Percentiles rank a stretch among this genome's conserved stretches.
phyloP scores from a whole-genome alignment of 2,329 filamentous ascomycete species.

The Cladophialophora chaetospira region DNA sequence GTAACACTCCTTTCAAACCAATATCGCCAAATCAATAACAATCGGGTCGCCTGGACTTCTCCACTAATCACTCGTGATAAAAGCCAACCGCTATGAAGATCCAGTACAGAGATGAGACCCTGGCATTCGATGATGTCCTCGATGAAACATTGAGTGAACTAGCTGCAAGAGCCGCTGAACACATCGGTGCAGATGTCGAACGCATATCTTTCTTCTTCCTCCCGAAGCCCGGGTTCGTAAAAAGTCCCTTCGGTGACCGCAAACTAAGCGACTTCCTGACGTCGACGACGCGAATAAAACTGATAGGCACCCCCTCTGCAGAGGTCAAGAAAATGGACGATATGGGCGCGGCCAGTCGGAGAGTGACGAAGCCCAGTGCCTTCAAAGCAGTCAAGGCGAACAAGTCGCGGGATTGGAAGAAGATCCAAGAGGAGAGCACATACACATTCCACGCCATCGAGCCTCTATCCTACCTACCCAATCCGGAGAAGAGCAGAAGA shows the following conservation, averaged over 20 bases:
- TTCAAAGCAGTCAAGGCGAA: constrained; percentile 26
- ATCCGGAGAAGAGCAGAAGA: constrained; percentile 67
- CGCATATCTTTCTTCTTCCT: constrained; percentile 51
- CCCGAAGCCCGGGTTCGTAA: constrained; percentile 51
- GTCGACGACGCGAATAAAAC: constrained; percentile 49
- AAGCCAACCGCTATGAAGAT: constrained; percentile 47
- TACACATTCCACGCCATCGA: constrained; percentile 83
- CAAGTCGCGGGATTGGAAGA: constrained; percentile 36
- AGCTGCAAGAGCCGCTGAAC: constrained; percentile 38
- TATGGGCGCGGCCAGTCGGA: constrained; percentile 37
- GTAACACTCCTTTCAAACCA: no score
- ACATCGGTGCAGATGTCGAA: constrained; percentile 42
- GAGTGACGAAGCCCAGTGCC: constrained; percentile 37
- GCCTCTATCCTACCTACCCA: constrained; percentile 75
- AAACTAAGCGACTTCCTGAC: constrained; percentile 40
- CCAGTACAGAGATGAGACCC: constrained; percentile 56
- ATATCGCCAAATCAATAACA: no score
- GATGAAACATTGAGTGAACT: constrained; percentile 55
- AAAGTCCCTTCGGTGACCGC: constrained; percentile 46
- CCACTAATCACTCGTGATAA: no score
- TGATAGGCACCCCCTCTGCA: constrained; percentile 46
- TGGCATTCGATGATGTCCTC: constrained; percentile 51
- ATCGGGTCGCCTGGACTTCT: no score
- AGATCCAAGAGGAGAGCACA: constrained; percentile 56
- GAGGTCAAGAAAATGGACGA: constrained; percentile 48